phyloP scores from a whole-genome alignment of 768 basidiomycete species.

The Dictyophora rubrovolvata region DNA sequence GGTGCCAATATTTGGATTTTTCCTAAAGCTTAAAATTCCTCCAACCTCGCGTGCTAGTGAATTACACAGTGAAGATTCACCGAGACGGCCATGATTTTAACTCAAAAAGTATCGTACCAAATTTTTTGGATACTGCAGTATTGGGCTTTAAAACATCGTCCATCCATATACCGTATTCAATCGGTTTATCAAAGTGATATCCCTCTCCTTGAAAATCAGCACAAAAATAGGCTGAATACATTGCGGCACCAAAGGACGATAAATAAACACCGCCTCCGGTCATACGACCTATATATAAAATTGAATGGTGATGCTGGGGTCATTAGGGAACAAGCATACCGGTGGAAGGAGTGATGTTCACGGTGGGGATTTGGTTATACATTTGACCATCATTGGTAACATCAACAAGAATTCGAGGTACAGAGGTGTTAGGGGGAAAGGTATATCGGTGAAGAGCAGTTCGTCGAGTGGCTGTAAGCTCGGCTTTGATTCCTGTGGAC shows the following conservation, averaged over 20 bases:
- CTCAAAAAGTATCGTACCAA: conserved; percentile 32
- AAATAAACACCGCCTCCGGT: conserved; percentile 30
- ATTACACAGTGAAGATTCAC: conserved; percentile 13
- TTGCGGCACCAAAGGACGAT: conserved; percentile 49
- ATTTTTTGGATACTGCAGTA: conserved; percentile 35
- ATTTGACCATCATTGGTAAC: conserved; percentile 52
- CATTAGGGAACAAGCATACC: conserved; percentile 20
- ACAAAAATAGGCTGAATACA: conserved; percentile 49
- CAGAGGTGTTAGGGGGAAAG: conserved; percentile 34
- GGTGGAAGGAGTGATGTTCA: conserved; percentile 38
- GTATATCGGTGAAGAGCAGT: conserved; percentile 52
- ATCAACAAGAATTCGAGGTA: conserved; percentile 48
- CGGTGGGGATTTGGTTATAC: conserved; percentile 38
- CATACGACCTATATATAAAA: neutral
- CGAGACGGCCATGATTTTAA: neutral
- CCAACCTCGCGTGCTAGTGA: conserved; percentile 44
- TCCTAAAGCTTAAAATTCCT: conserved; percentile 41
- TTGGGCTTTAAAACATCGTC: conserved; percentile 38
- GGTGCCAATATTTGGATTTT: conserved; percentile 22
- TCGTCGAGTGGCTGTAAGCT: conserved; percentile 49
- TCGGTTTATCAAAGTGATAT: conserved; percentile 24
- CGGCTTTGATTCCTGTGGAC: conserved; percentile 48
- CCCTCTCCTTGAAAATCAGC: conserved; percentile 50
- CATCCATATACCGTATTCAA: conserved; percentile 47
- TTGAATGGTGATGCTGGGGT: neutral